These are phyloP conservation scores for Panus rudis DNA, from an alignment of 768 basidiomycete species.

Conservation along the genomic window DNA sequence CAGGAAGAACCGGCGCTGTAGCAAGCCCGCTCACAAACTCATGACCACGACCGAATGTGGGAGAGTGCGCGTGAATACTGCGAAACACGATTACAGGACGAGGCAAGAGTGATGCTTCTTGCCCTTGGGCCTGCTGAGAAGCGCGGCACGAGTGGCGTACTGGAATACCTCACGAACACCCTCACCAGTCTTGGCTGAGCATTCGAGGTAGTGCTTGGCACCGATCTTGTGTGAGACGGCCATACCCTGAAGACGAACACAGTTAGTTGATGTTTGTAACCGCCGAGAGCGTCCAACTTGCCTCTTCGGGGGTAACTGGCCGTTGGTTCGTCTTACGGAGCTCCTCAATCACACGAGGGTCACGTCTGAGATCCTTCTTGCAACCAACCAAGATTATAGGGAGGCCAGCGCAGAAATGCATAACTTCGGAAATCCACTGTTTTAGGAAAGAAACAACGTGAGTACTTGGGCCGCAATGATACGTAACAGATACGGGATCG, in stretches of 20 bases:
- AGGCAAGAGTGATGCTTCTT: constrained; percentile 37
- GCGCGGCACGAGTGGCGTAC: constrained; percentile 89
- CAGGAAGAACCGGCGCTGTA: no score
- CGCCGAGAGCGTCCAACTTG: constrained; percentile 24
- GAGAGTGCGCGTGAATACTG: no score
- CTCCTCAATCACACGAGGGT: constrained; percentile 89
- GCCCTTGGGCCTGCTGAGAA: constrained; percentile 51
- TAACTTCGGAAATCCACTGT: constrained; percentile 98
- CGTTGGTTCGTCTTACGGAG: constrained; percentile 90
- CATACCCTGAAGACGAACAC: constrained; percentile 58
- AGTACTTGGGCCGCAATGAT: no score
- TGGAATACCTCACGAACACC: constrained; percentile 99
- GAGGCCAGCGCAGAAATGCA: constrained; percentile 92
- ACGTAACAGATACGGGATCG: no score
- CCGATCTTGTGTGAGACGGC: constrained; percentile 94
- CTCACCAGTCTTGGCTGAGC: constrained; percentile 93
- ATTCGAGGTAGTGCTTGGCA: constrained; percentile 95
- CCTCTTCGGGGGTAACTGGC: constrained; percentile 92
- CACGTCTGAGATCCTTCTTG: constrained; percentile 97
- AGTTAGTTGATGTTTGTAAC: constrained; percentile 1
- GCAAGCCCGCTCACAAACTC: no score
- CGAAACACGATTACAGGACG: constrained; percentile 33
- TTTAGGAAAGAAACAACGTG: background rate
- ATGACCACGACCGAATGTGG: no score
- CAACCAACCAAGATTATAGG: constrained; percentile 97